These are phyloP conservation scores for Xylariales sp. DNA, from an alignment of 2,329 filamentous ascomycete species.

Conservation along the genomic window DNA sequence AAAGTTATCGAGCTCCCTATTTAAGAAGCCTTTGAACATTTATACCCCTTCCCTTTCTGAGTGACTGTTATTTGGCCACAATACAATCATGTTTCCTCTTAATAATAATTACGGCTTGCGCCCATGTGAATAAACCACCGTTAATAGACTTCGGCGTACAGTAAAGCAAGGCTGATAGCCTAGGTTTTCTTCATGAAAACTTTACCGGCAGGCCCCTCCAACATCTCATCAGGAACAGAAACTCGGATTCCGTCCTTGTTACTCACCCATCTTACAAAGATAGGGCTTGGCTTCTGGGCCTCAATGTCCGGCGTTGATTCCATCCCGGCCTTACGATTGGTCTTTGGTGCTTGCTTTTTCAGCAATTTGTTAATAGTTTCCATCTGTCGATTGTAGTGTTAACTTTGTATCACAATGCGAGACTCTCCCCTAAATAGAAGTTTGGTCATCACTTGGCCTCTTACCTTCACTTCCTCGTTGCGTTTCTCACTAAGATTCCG, in stretches of 20 bases:
- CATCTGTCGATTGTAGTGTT: constrained; percentile 65
- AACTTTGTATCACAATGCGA: background rate
- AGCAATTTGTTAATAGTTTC: constrained; percentile 92
- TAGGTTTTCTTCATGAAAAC: constrained; percentile 59
- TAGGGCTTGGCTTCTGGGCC: constrained; percentile 63
- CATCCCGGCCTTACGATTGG: constrained; percentile 66
- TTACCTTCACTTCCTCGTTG: constrained; percentile 72
- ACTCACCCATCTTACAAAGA: constrained; percentile 78
- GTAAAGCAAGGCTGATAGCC: background rate
- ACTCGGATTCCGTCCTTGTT: constrained; percentile 72
- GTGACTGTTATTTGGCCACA: background rate
- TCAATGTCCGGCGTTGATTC: constrained; percentile 63
- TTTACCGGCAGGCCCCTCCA: constrained; percentile 70
- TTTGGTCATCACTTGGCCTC: constrained; percentile 23
- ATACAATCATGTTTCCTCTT: background rate
- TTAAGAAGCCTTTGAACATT: background rate
- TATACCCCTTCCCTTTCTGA: background rate
- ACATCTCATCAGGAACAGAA: constrained; percentile 75
- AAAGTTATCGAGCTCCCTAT: background rate
- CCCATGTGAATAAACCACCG: background rate
- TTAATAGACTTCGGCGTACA: background rate
- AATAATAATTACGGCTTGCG: constrained; percentile 8
- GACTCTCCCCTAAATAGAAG: no score
- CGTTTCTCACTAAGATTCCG: constrained; percentile 74
- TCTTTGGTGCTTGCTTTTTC: constrained; percentile 85